Conservation (phyloP, 441 rosid species). For the Eruca vesicaria region DNA sequence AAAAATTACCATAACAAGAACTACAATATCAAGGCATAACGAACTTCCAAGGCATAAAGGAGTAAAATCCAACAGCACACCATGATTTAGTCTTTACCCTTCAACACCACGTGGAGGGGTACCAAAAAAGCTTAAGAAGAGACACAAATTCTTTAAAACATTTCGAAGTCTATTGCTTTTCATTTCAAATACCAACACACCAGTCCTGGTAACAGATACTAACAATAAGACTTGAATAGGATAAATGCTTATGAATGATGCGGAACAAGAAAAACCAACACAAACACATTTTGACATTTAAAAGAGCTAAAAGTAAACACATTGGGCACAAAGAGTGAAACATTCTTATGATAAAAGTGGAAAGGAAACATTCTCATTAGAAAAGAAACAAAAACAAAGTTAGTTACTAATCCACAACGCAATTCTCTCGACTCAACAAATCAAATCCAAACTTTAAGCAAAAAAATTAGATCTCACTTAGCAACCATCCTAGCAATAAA, state of each 20-base stretch:
- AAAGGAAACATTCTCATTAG: conserved; percentile 7
- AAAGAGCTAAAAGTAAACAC: background rate
- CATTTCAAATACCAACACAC: background rate
- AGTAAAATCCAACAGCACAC: background rate
- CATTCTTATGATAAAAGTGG: background rate
- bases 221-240: conserved; percentile 7
- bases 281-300: background rate
- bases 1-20: background rate
- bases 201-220: background rate
- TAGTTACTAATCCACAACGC: conserved; percentile 24
- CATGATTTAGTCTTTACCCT: background rate
- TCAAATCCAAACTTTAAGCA: background rate
- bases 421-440: conserved; percentile 17
- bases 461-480: conserved; percentile 59
- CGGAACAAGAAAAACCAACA: background rate
- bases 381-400: conserved; percentile 20
- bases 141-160: background rate
- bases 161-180: background rate
- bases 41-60: background rate
- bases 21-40: background rate
- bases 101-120: background rate
- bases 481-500: conserved; percentile 94
- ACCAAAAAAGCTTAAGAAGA: background rate
- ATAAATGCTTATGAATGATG: background rate
- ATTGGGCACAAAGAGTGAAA: background rate